Evolutionary conservation across 495 filamentous ascomycete species (phyloP), one percentile per base, ranked within the genome.

Genomic region (Aspergillus hancockii): DNA sequence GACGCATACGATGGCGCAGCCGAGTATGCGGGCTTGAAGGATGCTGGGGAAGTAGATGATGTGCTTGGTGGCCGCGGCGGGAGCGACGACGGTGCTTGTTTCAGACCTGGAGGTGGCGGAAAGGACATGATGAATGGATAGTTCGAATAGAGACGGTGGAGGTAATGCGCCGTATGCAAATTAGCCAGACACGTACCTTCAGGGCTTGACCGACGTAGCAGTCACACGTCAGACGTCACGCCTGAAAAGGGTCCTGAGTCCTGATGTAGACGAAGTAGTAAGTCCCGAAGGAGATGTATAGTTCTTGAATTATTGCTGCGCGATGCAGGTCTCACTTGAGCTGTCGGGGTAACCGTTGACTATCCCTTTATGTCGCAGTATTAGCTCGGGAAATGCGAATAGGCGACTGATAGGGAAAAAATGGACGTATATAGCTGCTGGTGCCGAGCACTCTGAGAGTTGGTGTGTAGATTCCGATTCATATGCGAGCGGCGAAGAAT

Each of bases 111-210:
- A 87, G 90, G 90, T 67, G 90, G 90, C 68, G 90, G 89, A 82
- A 92, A 92, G 75, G 92, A 88, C 92, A 96, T 95, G 88, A 89
- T 92, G 89, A 92, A 92, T 77, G 85, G 82, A 74, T 76, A 56
- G 81, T 79, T 77, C 81, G 61, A 68, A 61, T 73, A 71, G 63
- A 47, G 59, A 58, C 64, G 58, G 66, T 60, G 69, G 64, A 60
- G 59, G 55, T 63, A 53, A 60, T 70, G 67, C 65, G 68, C 66
- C 71, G 67, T 67, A 52, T 72, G 66, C 60, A 65, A 61, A 65
- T 65, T 64, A 70, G 70, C 70, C 67, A 73, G 65, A 71, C 72
- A 85, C 83, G 83, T 86, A 86, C 83, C 83, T 86, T 79, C 80
- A 79, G 79, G 79, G 68, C 69, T 65, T 67, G 67, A 70, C 72